Conservation (phyloP, 352 stramenopile genomes). For the Phytopythium aichiense region DNA sequence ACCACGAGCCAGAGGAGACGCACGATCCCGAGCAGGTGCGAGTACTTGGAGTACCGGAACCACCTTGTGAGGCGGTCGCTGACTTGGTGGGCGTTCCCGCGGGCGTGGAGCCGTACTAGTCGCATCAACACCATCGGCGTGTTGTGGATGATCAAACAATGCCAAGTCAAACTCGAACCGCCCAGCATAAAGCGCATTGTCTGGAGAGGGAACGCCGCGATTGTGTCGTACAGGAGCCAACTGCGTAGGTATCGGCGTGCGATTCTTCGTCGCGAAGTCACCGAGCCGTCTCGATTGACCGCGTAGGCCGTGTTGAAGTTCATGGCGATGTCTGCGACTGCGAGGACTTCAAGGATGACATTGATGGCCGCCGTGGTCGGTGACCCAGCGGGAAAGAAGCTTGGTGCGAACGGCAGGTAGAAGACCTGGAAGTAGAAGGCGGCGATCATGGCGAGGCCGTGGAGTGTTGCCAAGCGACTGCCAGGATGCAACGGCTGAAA, state of each 20-base stretch:
- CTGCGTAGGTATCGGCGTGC: conserved; percentile 6
- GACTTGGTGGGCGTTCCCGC: conserved; percentile 19
- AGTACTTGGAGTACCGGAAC: conserved; percentile 33
- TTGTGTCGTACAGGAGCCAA: conserved; percentile 15
- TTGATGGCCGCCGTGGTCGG: conserved; percentile 1
- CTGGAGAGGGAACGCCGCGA: conserved; percentile 7
- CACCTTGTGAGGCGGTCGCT: conserved; percentile 16
- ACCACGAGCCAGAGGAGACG: conserved; percentile 34
- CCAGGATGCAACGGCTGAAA: not conserved
- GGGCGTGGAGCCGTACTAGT: conserved; percentile 7
- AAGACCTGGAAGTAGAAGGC: conserved; percentile 13
- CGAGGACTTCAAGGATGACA: conserved; percentile 8
- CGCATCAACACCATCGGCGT: conserved; percentile 19
- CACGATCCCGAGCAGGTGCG: conserved; percentile 33
- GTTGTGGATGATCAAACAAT: conserved; percentile 15
- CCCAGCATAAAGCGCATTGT: not conserved
- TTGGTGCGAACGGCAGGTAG: conserved; percentile 10
- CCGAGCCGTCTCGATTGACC: conserved; percentile 5
- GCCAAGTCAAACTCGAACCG: not conserved
- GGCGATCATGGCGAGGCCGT: conserved; percentile 20
- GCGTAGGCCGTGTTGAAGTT: conserved; percentile 17
- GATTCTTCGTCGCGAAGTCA: conserved; percentile 14
- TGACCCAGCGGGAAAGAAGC: conserved; percentile 3
- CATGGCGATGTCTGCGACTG: conserved; percentile 9
- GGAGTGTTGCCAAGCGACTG: conserved; percentile 3